These are phyloP conservation scores for Pelargonium citronellum DNA, from an alignment of 441 rosid species.

Conservation along the genomic window DNA sequence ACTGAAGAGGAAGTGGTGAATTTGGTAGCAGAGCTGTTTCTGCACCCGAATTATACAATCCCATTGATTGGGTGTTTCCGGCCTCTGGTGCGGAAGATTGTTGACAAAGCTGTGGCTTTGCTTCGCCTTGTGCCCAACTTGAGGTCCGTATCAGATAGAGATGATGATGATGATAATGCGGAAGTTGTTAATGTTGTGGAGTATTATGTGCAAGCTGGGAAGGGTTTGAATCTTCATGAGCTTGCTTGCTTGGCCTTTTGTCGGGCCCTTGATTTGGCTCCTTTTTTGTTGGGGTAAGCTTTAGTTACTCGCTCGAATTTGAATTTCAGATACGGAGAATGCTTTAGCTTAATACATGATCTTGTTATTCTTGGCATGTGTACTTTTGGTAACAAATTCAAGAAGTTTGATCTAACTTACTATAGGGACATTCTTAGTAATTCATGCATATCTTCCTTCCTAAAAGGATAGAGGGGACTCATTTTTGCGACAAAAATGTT, in stretches of 20 bases:
- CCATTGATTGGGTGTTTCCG: constrained; percentile 67
- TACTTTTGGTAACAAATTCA: too few relatives aligned
- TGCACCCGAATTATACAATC: constrained; percentile 64
- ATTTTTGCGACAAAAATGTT: too few relatives aligned
- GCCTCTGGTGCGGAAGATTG: constrained; percentile 45
- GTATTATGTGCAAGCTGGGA: constrained; percentile 28
- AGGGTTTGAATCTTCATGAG: constrained; percentile 52
- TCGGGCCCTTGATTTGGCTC: constrained; percentile 74
- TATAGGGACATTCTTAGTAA: too few relatives aligned
- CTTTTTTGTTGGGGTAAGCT: constrained; percentile 46
- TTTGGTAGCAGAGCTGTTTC: constrained; percentile 52
- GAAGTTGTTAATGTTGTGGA: too few relatives aligned
- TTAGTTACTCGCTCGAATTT: constrained; percentile 20
- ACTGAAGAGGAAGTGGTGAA: constrained; percentile 56
- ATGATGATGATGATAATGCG: too few relatives aligned
- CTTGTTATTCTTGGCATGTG: too few relatives aligned
- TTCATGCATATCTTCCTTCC: too few relatives aligned
- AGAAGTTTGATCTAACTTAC: too few relatives aligned
- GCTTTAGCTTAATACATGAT: too few relatives aligned
- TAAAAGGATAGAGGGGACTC: too few relatives aligned
- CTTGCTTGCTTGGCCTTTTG: constrained; percentile 30
- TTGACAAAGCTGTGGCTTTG: constrained; percentile 54
- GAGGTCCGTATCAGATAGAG: constrained; percentile 10
- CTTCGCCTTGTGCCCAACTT: constrained; percentile 51
- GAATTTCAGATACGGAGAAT: too few relatives aligned